Percentiles rank a stretch among this genome's conserved stretches.
These are phyloP conservation scores for Zoysia pacifica DNA, from an alignment of 176 grass and related monocot genomes.

Conservation along the genomic window DNA sequence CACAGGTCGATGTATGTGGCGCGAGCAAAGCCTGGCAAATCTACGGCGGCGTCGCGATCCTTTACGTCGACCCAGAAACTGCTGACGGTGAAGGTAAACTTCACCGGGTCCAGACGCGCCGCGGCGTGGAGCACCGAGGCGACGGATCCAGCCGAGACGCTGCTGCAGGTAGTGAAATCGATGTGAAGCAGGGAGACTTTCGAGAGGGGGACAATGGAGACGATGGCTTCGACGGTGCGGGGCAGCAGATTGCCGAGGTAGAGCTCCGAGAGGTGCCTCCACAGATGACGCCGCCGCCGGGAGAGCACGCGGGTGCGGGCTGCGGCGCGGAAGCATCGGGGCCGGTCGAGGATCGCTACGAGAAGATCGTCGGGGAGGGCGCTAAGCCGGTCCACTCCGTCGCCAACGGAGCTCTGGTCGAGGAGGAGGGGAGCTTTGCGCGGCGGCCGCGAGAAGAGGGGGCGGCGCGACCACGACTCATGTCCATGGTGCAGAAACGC, in stretches of 20 bases:
- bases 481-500: not conserved
- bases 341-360: conserved; percentile 9
- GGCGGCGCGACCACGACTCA: not conserved
- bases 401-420: not conserved
- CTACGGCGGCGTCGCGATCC: not conserved
- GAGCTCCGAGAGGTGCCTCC: conserved; percentile 16
- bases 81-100: too few relatives aligned
- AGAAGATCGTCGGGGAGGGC: conserved; percentile 22
- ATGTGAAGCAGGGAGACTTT: conserved; percentile 12
- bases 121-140: not conserved
- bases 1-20: not conserved
- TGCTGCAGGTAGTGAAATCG: not conserved
- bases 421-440: not conserved
- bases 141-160: not conserved
- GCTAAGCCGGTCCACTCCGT: conserved; percentile 13
- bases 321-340: conserved; percentile 10
- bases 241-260: not conserved
- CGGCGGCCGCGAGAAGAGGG: not conserved
- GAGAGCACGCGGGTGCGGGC: not conserved
- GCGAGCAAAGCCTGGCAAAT: not conserved
- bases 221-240: not conserved
- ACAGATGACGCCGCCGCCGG: conserved; percentile 18
- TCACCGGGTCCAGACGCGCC: not conserved
- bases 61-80: too few relatives aligned
- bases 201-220: not conserved